Base-by-base conservation (phyloP, 441 rosid species). In the Breynia disticha region DNA sequence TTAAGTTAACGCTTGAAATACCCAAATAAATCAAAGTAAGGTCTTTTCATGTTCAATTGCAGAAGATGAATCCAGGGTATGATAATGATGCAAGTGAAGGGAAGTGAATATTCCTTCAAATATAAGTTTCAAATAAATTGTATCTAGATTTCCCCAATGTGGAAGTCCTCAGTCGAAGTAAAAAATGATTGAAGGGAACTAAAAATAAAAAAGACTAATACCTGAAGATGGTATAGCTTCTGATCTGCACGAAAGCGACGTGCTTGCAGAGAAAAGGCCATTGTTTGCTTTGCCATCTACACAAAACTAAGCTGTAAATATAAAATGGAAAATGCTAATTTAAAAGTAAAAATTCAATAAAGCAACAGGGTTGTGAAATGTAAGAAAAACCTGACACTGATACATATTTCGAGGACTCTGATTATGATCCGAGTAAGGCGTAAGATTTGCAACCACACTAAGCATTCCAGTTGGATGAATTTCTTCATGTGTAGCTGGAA, bases 331-430 rank as follows among this genome's bases (percentile, higher is more conserved):
- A 50, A 54, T 46, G 56, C 39, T 18, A 52, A 51, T 61, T 43
- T 37, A 44, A 7, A 37, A 41, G 7, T 24, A 24, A 7, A 24
- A 24, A 24, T 2, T 24, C 7, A 24, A 24, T 24, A 10, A 45
- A 19, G 42, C 43, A 16, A 17, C 13, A 39, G 4, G 20, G 8
- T 45, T 28, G 45, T 16, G 64, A 46, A 48, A 46, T 43, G 51
- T 19, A 32, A 48, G 52, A 59, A 49, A 51, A 50, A 93, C 97
- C 95, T 86, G 96, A 63, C 97, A 89, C 81, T 89, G 97, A 64
- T 93, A 93, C 99, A 93, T 93, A 65, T 93, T 93, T 39, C 96
- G 80, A 12, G 98, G 99, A 64, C 99, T 93, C 72, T 93, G 99
- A 77, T 93, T 93, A 75, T 93, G 99, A 72, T 93, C 93, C 6